A percentile compares a stretch with the other conserved stretches of the same genome.
phyloP scores from a whole-genome alignment of 805 yeast genomes.

The Starmerella ratchasimensis region DNA sequence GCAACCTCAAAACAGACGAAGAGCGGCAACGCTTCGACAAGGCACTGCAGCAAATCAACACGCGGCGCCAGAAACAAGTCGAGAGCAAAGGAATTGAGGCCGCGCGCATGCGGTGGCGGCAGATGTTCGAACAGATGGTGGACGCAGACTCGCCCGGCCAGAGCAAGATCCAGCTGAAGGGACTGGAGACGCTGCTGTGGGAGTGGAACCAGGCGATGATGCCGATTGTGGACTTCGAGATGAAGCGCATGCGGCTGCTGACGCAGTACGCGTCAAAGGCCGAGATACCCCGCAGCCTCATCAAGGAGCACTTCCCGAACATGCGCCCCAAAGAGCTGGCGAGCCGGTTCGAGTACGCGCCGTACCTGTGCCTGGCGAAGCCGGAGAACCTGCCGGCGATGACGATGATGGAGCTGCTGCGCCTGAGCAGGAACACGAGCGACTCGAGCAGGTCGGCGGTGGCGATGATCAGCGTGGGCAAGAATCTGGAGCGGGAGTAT shows the following conservation, averaged over 20 bases:
- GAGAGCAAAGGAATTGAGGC: conserved; percentile 74
- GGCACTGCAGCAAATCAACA: conserved; percentile 55
- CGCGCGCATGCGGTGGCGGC: conserved; percentile 82
- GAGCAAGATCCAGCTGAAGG: conserved; percentile 26
- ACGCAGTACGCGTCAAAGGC: conserved; percentile 18
- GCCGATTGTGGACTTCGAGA: conserved; percentile 58
- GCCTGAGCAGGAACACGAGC: conserved; percentile 48
- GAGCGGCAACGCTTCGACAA: conserved; percentile 41
- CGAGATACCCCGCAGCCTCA: conserved; percentile 17
- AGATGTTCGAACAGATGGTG: conserved; percentile 39
- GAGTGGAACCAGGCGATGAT: conserved; percentile 68
- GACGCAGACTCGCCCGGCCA: conserved; percentile 31
- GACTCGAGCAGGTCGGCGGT: conserved; percentile 78
- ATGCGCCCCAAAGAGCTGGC: conserved; percentile 11
- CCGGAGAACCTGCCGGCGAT: conserved; percentile 75
- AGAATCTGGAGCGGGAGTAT: conserved; percentile 73
- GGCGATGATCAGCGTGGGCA: conserved; percentile 69
- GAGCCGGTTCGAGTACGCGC: conserved; percentile 44
- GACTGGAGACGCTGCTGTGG: conserved; percentile 63
- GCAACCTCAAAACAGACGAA: conserved; percentile 34
- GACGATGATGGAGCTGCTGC: conserved; percentile 68
- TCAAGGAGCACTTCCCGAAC: conserved; percentile 11
- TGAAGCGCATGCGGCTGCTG: conserved; percentile 39
- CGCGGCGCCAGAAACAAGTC: conserved; percentile 57
- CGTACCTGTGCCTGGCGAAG: conserved; percentile 55